Base-by-base conservation (phyloP, 495 filamentous ascomycete species). In the Penicillium pancosmium region DNA sequence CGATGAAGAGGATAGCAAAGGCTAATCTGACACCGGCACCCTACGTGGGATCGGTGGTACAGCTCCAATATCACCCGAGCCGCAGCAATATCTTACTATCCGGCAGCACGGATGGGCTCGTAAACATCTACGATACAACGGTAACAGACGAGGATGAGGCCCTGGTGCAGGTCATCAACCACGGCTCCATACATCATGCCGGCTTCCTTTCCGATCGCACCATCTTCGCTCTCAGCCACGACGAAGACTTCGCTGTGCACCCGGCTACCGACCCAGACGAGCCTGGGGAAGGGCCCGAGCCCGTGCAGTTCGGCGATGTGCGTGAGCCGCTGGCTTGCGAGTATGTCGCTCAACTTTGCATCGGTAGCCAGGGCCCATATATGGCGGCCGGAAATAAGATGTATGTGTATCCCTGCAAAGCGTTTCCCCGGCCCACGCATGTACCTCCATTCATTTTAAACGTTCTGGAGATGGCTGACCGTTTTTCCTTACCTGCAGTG, bases 61-160 rank as follows among this genome's bases (percentile, higher is more conserved):
- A 89, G 82, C 80, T 95, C 11, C 82, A 86, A 72, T 91, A 89
- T 66, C 88, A 93, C 73, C 87, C 88, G 41, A 80, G 72, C 38
- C 73, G 74, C 34, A 80, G 83, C 35, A 76, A 82, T 52, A 78
- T 89, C 33, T 80, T 97, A 13, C 80, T 96, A 18, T 92, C 91
- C 33, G 92, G 91, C 58, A 92, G 90, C 52, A 97, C 92, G n/a
- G 94, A 98, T 77, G 90, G 90, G 13, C 83, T 97, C 0, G 82
- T 97, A 54, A 96, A 92, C 66, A 76, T 96, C 49, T 95, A 89
- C 74, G 86, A 97, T 69, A 87, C 83, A 13, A 79, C 76, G 18
- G 83, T 91, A 38, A 68, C 82, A 23, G 91, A 93, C 65, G 91
- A 95, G 67, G 92, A 97, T 67, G 91, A 96, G 19, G 89, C 92